Evolutionary conservation across 495 filamentous ascomycete species (phyloP).

Genomic region (Hypoxylon lienhwacheense): DNA sequence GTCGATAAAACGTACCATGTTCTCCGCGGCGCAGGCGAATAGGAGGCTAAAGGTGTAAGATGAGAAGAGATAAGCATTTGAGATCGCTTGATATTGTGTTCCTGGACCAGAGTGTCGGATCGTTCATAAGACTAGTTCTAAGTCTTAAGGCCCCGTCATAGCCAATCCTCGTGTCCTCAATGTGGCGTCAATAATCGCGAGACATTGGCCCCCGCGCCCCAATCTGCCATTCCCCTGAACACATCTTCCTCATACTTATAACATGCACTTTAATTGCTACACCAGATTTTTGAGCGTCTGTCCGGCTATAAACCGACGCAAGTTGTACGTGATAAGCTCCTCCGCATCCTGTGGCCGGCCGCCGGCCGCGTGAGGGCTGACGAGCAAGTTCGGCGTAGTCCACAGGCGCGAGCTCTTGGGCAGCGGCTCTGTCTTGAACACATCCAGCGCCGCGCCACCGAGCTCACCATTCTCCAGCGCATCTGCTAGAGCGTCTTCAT

Average conservation of each 20-base stretch:
- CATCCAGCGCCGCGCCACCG: conserved; percentile 70
- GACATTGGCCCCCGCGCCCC: not conserved
- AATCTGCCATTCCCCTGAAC: not conserved
- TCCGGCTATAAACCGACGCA: conserved; percentile 54
- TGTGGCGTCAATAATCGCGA: no score
- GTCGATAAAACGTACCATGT: no score
- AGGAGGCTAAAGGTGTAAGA: no score
- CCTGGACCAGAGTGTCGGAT: no score
- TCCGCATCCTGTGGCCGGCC: conserved; percentile 58
- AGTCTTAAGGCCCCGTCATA: no score
- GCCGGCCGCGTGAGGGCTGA: conserved; percentile 52
- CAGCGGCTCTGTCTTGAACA: conserved; percentile 76
- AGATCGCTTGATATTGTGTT: no score
- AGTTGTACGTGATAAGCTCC: conserved; percentile 56
- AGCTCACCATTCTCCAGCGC: conserved; percentile 70
- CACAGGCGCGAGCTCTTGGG: conserved; percentile 45
- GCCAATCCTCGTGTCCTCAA: no score
- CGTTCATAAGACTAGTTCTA: no score
- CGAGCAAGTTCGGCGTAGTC: conserved; percentile 43
- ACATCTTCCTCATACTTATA: not conserved
- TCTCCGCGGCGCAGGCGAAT: no score
- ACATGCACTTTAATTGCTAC: conserved; percentile 18
- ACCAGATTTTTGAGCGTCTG: conserved; percentile 58
- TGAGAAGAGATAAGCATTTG: no score
- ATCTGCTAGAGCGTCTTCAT: conserved; percentile 76